Evolutionary conservation across 1,139 yeast species (phyloP).

Genomic region (Kodamaea anthophila): DNA sequence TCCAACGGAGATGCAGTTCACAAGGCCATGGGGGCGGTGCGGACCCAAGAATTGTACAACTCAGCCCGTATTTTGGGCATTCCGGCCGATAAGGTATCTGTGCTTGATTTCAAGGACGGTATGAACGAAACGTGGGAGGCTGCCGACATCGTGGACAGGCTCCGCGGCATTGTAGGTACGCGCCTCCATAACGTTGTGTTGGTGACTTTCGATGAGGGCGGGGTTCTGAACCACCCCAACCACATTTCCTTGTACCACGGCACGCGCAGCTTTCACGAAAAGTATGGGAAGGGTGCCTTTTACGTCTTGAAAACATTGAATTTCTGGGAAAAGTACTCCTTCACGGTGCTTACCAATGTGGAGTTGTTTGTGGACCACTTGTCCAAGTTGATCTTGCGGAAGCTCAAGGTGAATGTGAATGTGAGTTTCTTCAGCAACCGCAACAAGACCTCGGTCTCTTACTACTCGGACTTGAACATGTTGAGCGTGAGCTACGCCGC

Average conservation of each 20-base stretch:
- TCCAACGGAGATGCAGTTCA: conserved; percentile 65
- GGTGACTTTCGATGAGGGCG: conserved; percentile 75
- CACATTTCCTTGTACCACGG: conserved; percentile 68
- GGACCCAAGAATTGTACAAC: conserved; percentile 52
- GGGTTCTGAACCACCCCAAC: conserved; percentile 83
- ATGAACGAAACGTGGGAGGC: conserved; percentile 67
- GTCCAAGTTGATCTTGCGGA: conserved; percentile 26
- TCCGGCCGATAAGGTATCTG: conserved; percentile 34
- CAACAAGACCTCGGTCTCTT: conserved; percentile 25
- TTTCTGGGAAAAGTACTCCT: conserved; percentile 47
- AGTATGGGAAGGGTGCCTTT: conserved; percentile 14
- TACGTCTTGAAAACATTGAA: conserved; percentile 42
- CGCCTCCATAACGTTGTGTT: conserved; percentile 34
- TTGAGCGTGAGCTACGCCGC: conserved; percentile 60
- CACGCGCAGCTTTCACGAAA: conserved; percentile 29
- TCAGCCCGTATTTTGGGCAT: conserved; percentile 59
- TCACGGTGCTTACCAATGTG: conserved; percentile 41
- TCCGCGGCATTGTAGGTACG: conserved; percentile 16
- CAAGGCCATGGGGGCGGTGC: conserved; percentile 60
- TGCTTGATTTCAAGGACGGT: conserved; percentile 62
- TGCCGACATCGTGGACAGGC: conserved; percentile 28
- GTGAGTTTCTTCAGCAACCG: conserved; percentile 33
- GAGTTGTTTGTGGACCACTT: conserved; percentile 35
- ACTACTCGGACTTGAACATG: conserved; percentile 52
- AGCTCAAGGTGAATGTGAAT: conserved; percentile 33